phyloP scores from a whole-genome alignment of 2,329 filamentous ascomycete genomes.

The Microdochium nivale region DNA sequence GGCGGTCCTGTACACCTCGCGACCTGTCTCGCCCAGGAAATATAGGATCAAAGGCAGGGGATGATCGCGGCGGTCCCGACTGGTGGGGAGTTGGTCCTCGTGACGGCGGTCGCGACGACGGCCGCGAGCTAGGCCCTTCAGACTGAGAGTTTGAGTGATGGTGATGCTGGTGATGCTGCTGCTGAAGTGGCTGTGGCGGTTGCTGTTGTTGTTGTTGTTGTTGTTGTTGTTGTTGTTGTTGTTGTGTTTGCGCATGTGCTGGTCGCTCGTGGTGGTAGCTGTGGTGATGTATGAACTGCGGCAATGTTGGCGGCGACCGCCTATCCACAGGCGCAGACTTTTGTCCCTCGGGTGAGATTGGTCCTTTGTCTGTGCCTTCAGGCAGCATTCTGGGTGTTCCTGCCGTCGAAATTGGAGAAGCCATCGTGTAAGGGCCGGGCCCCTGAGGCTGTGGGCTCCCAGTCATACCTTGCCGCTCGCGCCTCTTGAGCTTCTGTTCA shows the following conservation, averaged over 20 bases:
- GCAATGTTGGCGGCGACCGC: neutral
- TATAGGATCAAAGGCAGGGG: conserved; percentile 16
- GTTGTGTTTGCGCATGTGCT: conserved; percentile 10
- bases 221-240: conserved; percentile 6
- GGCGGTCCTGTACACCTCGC: conserved; percentile 17
- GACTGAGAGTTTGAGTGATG: conserved; percentile 4
- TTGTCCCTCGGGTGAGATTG: neutral
- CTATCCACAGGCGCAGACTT: neutral
- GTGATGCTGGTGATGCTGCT: conserved; percentile 13
- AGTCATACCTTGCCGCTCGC: conserved; percentile 11
- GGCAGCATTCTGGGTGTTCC: conserved; percentile 7
- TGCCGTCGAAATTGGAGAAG: conserved; percentile 19
- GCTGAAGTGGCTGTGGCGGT: conserved; percentile 3
- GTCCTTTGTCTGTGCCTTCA: neutral
- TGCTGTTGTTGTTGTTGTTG: conserved; percentile 11
- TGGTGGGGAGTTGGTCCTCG: conserved; percentile 16
- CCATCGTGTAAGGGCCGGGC: conserved; percentile 14
- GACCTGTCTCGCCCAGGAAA: conserved; percentile 22
- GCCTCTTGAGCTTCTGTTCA: conserved; percentile 17
- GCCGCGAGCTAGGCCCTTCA: neutral
- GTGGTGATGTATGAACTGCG: neutral
- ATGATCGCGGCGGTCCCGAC: neutral
- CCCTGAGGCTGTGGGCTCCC: conserved; percentile 17
- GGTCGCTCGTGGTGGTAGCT: conserved; percentile 9
- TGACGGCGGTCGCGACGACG: conserved; percentile 10